A percentile compares a stretch with the other conserved stretches of the same genome.
These are phyloP conservation scores for Leccinum arenicola DNA, from an alignment of 768 basidiomycete genomes.

Conservation along the genomic window DNA sequence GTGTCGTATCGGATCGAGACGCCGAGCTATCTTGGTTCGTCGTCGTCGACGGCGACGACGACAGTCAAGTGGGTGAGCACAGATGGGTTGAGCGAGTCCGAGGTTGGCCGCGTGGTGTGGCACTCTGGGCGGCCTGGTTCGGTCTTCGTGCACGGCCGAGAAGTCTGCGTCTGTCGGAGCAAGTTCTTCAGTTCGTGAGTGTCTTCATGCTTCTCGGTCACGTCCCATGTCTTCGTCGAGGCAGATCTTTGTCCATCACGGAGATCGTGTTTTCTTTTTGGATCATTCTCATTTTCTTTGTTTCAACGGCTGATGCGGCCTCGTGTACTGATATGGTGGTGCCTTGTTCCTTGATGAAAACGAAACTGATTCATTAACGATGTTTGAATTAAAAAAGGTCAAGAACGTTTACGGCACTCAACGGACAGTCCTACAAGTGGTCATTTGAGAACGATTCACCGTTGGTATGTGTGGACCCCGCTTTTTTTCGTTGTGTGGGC, in stretches of 20 bases:
- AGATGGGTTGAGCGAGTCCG: conserved; percentile 24
- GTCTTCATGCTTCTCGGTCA: neutral
- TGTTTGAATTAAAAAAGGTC: conserved; percentile 20
- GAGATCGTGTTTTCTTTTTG: conserved; percentile 6
- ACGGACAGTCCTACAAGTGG: conserved; percentile 35
- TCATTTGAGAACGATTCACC: conserved; percentile 32
- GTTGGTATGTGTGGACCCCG: conserved; percentile 19
- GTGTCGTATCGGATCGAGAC: conserved; percentile 31
- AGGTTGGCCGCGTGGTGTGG: conserved; percentile 30
- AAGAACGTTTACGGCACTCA: conserved; percentile 33
- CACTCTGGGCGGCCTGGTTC: conserved; percentile 28
- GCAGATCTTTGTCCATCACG: neutral
- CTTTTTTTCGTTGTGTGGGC: neutral
- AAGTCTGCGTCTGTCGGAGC: conserved; percentile 23
- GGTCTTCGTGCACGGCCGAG: conserved; percentile 28
- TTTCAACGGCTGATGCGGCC: neutral
- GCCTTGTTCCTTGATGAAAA: neutral
- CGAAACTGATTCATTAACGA: neutral
- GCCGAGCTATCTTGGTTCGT: conserved; percentile 11
- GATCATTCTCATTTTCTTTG: neutral
- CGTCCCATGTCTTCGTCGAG: neutral
- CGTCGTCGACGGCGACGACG: conserved; percentile 18
- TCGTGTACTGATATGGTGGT: neutral
- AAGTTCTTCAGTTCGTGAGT: conserved; percentile 34
- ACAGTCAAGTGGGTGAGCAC: conserved; percentile 23